Percentiles rank a stretch among this genome's conserved stretches.
phyloP scores from a whole-genome alignment of 495 filamentous ascomycete genomes.

The Rhypophila decipiens region DNA sequence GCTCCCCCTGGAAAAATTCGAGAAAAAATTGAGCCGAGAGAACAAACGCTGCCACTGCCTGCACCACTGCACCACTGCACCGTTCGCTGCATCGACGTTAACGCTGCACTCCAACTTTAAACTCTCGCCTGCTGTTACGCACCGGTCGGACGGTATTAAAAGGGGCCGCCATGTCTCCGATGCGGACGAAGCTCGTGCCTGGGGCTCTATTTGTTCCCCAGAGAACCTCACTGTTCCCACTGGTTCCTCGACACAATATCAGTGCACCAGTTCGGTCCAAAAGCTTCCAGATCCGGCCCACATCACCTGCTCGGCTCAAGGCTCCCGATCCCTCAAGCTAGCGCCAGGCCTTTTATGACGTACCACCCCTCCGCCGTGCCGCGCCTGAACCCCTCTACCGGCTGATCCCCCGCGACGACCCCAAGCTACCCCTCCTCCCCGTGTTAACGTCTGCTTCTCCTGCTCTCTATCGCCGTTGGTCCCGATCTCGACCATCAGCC shows the following conservation, averaged over 20 bases:
- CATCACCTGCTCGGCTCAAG: slow-evolving; percentile 6
- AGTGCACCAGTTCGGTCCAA: not conserved
- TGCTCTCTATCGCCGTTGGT: too few species aligned
- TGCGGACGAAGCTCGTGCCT: slow-evolving; percentile 4
- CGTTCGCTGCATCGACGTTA: not conserved
- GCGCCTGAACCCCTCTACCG: too few species aligned
- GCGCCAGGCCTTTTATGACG: slow-evolving; percentile 26
- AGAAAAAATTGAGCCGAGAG: not conserved
- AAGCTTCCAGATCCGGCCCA: not conserved
- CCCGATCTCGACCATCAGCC: too few species aligned
- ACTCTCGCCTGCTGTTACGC: too few species aligned
- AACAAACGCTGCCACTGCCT: not conserved
- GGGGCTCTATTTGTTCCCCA: not conserved
- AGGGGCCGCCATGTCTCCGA: not conserved
- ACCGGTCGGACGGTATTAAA: too few species aligned
- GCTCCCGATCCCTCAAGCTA: slow-evolving; percentile 14
- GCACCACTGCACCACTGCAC: not conserved
- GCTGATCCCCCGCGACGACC: too few species aligned
- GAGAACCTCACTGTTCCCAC: not conserved
- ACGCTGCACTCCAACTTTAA: not conserved
- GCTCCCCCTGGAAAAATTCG: not conserved
- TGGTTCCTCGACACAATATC: not conserved
- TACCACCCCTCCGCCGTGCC: slow-evolving; percentile 7
- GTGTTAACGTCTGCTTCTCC: slow-evolving; percentile 7
- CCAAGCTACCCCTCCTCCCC: slow-evolving; percentile 9